Base-by-base conservation (phyloP, 2,329 filamentous ascomycete species). In the Sporothrix globosa region DNA sequence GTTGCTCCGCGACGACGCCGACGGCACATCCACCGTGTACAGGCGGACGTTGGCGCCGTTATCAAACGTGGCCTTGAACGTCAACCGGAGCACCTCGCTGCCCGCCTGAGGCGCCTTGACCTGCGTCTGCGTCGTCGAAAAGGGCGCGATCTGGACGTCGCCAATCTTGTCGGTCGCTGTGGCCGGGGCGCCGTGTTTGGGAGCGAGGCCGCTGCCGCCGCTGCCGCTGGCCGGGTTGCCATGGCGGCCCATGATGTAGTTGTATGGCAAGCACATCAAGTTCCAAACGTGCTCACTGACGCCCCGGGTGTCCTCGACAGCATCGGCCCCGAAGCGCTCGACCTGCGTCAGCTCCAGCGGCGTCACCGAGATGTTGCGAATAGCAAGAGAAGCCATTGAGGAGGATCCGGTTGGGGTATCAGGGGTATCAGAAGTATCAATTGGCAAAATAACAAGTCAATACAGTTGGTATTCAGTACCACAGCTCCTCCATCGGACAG, bases 321-420 rank as follows among this genome's bases (percentile, higher is more conserved):
- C 78, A 71, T 82, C 77, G 41, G 79, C 85, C 74, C 89, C 86
- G 78, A 93, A 93, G 74, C 90, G 90, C 82, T 96, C 91, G 71
- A 95, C 83, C 72, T 77, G 79, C 79, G 89, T 90, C 75, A 97
- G 86, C 74, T 90, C 87, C 69, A 97, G 83, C n/a, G 88, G 85
- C 65, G 87, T 89, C 70, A 87, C 83, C 58, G 92, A 95, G 74
- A 97, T 83, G 79, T 97, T 97, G 76, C 94, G 92, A 76, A 97
- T 87, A 4, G 87, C 91, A 74, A 97, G 82, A 70, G 81, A 79
- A 21, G 82, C 79, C 84, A 86, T 87, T 70, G 70, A 73, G 75
- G 7, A n/a, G 34, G 46, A 50, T 30, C 46, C 50, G 50, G 6
- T 4, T 44, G 48, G 34, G 34, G 34, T 7, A 34, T 34, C 34